Base-by-base conservation (phyloP, 2,329 filamentous ascomycete species). In the Talaromyces sp. region DNA sequence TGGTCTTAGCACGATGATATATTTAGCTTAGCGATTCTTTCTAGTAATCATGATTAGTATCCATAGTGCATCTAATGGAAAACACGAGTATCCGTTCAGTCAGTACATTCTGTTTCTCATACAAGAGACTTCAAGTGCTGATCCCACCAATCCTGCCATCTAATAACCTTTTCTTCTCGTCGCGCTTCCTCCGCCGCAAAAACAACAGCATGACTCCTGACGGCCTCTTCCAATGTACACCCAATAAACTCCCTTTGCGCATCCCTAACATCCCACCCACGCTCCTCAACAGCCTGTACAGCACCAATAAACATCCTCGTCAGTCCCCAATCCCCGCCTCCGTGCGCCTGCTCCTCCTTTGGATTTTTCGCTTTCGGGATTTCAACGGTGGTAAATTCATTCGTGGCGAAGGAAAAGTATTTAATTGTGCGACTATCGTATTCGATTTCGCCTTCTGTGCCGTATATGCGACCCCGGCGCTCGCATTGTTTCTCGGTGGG, bases 111-210 rank as follows among this genome's bases (percentile, higher is more conserved):
- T n/a, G 3, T 33, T 3, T 11, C 10, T 60, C 22, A 60, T n/a
- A 19, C 24, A 22, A 45, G 19, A 45, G 56, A 65, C 35, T 64
- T 59, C 33, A 89, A 81, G 68, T 87, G 82, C 65, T 77, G 74
- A 37, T 79, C 77, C 92, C 92, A 97, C 91, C 92, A 97, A 56
- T 83, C 77, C 50, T 79, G 78, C 88, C 91, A 97, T 69, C 90
- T 84, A 3, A 98, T 79, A 8, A 95, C 88, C 73, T 84, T 88
- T 72, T 85, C 87, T 60, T 84, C 83, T 59, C 81, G 82, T 72
- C 94, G 85, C 5, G 94, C 92, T 71, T 96, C 90, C 78, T 98
- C 95, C 0, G 94, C 95, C 27, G 92, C 93, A 81, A 97, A 99
- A 0, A 97, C 94, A 78, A 95, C 86, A 1, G 91, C 93, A 79